Conservation (phyloP, 2,329 filamentous ascomycete species). For the Arachnopeziza araneosa region DNA sequence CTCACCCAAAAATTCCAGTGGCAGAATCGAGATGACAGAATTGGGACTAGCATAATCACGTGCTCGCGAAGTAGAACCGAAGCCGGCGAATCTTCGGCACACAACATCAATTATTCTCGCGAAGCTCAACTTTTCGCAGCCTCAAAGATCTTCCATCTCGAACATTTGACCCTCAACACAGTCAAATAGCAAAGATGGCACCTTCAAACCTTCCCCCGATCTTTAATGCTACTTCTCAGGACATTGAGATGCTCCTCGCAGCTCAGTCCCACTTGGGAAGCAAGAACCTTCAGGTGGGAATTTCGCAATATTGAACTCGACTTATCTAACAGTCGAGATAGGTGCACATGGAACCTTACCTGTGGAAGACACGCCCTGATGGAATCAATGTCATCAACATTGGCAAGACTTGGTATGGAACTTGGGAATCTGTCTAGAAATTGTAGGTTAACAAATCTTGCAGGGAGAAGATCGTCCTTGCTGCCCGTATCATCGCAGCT, state of each 20-base stretch:
- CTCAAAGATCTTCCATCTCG: not conserved
- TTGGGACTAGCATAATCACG: not conserved
- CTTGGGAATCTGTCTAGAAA: not conserved
- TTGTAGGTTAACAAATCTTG: not conserved
- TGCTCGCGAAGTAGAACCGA: not conserved
- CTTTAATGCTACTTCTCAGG: constrained; percentile 94
- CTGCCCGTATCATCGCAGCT: constrained; percentile 96
- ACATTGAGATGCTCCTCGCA: constrained; percentile 99
- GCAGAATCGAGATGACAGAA: not conserved
- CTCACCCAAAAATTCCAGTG: not conserved
- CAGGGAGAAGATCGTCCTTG: constrained; percentile 99
- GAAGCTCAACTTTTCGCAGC: constrained; percentile 33
- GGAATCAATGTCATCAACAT: constrained; percentile 99
- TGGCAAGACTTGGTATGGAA: constrained; percentile 91
- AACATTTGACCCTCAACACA: constrained; percentile 33
- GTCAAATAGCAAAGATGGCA: constrained; percentile 75
- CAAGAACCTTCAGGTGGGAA: constrained; percentile 90
- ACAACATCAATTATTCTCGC: constrained; percentile 7
- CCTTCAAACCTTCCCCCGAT: constrained; percentile 87
- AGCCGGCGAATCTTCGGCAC: not conserved
- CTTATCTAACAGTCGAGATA: not conserved
- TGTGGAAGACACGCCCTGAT: constrained; percentile 98
- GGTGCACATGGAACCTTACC: constrained; percentile 93
- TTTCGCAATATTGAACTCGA: not conserved
- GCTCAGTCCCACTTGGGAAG: constrained; percentile 94